Percentiles rank a stretch among this genome's conserved stretches.
Evolutionary conservation across 1,284 basidiomycete genomes (phyloP).

Genomic region (Apiotrichum akiyoshidainum): DNA sequence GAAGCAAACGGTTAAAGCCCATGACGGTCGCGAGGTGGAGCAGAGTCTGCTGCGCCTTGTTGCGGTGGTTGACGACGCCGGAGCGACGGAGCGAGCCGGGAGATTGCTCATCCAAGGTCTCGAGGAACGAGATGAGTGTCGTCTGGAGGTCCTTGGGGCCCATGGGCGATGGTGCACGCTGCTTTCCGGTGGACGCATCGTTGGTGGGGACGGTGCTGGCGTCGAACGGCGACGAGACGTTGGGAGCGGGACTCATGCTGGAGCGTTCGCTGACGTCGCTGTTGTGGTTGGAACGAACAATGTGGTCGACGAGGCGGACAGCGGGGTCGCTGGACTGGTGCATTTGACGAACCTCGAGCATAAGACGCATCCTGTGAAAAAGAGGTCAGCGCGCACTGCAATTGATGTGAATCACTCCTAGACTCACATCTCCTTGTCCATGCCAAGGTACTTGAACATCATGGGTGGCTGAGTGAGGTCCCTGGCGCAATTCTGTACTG

Average conservation of each 20-base stretch:
- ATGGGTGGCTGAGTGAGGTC: conserved; percentile 26
- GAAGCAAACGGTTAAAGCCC: conserved; percentile 68
- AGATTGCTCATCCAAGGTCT: conserved; percentile 33
- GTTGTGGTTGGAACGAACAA: conserved; percentile 25
- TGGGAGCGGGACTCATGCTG: conserved; percentile 27
- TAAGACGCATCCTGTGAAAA: conserved; percentile 38
- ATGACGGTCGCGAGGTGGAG: conserved; percentile 83
- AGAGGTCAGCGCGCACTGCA: conserved; percentile 5
- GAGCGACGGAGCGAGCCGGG: conserved; percentile 50
- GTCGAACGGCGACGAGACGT: conserved; percentile 21
- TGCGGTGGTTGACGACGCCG: conserved; percentile 64
- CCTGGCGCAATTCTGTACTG: conserved; percentile 59
- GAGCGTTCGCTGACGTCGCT: conserved; percentile 35
- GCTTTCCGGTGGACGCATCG: conserved; percentile 32
- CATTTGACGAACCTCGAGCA: conserved; percentile 39
- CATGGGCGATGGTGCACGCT: conserved; percentile 54
- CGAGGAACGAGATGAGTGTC: conserved; percentile 72
- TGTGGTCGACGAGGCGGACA: conserved; percentile 38
- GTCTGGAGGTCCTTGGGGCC: conserved; percentile 59
- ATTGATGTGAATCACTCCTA: conserved; percentile 1
- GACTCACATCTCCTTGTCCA: conserved; percentile 43
- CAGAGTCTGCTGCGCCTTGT: conserved; percentile 67
- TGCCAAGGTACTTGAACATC: conserved; percentile 40
- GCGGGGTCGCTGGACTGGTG: conserved; percentile 36
- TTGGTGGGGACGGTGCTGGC: conserved; percentile 40